Percentiles rank a stretch among this genome's conserved stretches.
Evolutionary conservation across 495 filamentous ascomycete genomes (phyloP).

Genomic region (Neurospora sp.): DNA sequence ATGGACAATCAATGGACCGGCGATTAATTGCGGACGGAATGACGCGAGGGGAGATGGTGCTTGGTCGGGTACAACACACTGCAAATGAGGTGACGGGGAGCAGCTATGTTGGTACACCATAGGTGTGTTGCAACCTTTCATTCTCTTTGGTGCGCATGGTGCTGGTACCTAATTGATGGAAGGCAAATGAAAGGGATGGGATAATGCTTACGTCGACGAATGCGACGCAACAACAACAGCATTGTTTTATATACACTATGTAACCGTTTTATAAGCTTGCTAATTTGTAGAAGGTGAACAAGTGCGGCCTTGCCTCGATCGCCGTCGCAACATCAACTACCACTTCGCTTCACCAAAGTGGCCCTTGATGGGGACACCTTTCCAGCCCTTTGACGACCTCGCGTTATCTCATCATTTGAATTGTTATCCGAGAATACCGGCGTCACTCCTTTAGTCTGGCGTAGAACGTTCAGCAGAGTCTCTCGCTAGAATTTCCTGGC

Average conservation of each 20-base stretch:
- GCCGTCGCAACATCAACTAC: background rate
- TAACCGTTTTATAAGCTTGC: background rate
- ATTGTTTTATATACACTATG: background rate
- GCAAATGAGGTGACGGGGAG: background rate
- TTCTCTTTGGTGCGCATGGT: background rate
- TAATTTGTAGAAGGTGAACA: background rate
- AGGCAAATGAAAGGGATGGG: background rate
- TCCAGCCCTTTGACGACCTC: background rate
- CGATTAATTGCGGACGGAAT: background rate
- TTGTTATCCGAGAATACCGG: background rate
- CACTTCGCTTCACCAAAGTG: background rate
- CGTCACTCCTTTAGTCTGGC: background rate
- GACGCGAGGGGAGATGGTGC: background rate
- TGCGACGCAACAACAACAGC: background rate
- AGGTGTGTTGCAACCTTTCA: background rate
- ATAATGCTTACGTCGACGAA: background rate
- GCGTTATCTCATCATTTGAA: background rate
- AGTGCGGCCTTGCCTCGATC: background rate
- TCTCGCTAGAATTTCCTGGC: background rate
- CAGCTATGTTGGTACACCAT: background rate
- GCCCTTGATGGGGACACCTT: background rate
- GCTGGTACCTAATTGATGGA: background rate
- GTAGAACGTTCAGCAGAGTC: background rate
- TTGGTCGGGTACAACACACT: background rate
- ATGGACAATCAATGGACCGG: background rate